A percentile compares a stretch with the other conserved stretches of the same genome.
Evolutionary conservation across 2,329 filamentous ascomycete species (phyloP).

Genomic region (Trichophyton schoenleinii): DNA sequence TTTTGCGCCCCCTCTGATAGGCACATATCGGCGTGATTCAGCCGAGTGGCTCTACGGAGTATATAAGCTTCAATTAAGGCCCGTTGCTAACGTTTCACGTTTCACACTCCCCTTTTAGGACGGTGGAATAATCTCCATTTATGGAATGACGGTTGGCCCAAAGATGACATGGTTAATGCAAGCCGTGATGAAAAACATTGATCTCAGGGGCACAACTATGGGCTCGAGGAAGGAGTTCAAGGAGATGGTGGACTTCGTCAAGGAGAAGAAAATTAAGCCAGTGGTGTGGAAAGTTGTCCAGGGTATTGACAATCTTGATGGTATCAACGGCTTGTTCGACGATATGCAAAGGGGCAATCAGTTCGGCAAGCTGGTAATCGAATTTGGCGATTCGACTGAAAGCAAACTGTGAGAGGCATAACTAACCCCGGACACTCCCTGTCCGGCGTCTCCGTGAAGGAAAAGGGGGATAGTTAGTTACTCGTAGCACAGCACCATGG

Average conservation of each 20-base stretch:
- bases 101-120: conserved; percentile 27
- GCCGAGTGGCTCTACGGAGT: neutral
- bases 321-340: conserved; percentile 69
- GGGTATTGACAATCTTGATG: conserved; percentile 62
- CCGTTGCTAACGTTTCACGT: conserved; percentile 2
- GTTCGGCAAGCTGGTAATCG: conserved; percentile 82
- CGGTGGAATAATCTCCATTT: conserved; percentile 72
- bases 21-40: neutral
- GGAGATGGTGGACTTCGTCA: conserved; percentile 82
- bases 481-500: neutral
- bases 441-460: neutral
- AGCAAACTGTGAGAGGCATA: conserved; percentile 12
- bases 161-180: conserved; percentile 79
- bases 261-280: conserved; percentile 58
- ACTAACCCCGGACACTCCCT: too few relatives aligned
- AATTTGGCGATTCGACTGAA: conserved; percentile 9
- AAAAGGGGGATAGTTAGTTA: neutral
- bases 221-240: conserved; percentile 76
- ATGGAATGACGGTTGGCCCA: conserved; percentile 81
- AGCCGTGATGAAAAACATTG: conserved; percentile 76
- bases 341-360: conserved; percentile 78
- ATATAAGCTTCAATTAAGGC: conserved; percentile 1
- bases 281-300: conserved; percentile 62
- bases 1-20: neutral
- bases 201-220: conserved; percentile 80